Evolutionary conservation across 2,329 filamentous ascomycete genomes (phyloP), one percentile per base, ranked within the genome.

Genomic region (Karstenula rhodostoma): DNA sequence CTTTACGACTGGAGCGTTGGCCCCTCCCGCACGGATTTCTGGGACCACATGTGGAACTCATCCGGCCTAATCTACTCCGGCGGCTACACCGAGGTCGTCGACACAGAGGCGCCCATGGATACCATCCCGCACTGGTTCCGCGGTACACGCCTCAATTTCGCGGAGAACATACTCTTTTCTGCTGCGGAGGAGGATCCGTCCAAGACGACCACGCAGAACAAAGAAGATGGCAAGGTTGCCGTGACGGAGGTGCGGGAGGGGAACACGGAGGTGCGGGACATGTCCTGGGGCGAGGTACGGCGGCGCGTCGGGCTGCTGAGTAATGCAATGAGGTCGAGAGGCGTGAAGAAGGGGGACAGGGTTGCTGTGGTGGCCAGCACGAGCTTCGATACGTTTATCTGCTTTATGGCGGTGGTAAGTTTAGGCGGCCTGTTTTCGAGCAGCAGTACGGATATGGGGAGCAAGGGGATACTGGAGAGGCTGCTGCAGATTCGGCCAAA

Each of bases 361-460:
- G 82, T 96, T 5, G 90, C 92, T 0, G 82, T 92, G 3, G 90
- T 95, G 2, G 90, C 88, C 1, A 88, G 88, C 25, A 93, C 94
- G 66, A 89, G 88, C 42, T 82, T 92, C 37, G 89, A 93, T 74
- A 94, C 92, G 0, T 79, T 93, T 58, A 81, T 88, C 2, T 86
- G 93, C 1, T 90, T 91, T 71, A 80, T 92, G 60, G 92, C 90
- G 0, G 84, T 87, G 0, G 86, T 85, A 1, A 88, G 89, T 75
- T 70, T 95, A 1, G 93, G 93, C 0, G 92, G 84, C 0, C 75
- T 96, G 1, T 95, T 95, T 73, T 91, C 87, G 66, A 90, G 87
- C 50, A 89, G 86, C 56, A 91, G 89, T 8, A 94, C 92, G 0
- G 92, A 96, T 76, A 95, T 95, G 89, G 92, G 92, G 0, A 88